A percentile compares a stretch with the other conserved stretches of the same genome.
Evolutionary conservation across 192 early-diverging fungal species (phyloP).

Genomic region (Gonapodya sp.): DNA sequence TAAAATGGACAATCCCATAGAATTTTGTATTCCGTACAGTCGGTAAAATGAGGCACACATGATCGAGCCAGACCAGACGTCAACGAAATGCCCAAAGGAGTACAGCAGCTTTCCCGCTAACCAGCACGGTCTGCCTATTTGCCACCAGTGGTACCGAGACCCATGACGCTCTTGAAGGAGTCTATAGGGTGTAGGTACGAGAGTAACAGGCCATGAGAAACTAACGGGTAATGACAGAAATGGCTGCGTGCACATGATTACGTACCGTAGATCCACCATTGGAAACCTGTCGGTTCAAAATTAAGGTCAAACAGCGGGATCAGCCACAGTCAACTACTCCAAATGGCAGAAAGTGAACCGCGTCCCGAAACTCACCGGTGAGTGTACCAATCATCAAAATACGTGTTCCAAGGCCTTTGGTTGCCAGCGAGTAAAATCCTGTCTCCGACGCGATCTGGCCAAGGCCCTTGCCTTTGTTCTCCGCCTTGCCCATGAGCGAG

Average conservation of each 20-base stretch:
- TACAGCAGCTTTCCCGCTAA: not conserved
- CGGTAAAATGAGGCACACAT: not conserved
- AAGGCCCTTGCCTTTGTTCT: slow-evolving; percentile 43
- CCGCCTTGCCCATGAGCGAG: slow-evolving; percentile 31
- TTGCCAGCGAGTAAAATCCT: slow-evolving; percentile 34
- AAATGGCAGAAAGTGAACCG: slow-evolving; percentile 5
- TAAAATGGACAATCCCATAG: not conserved
- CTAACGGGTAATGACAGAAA: no score
- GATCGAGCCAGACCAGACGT: no score
- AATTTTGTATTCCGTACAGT: no score
- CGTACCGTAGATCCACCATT: slow-evolving; percentile 77
- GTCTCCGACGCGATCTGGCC: slow-evolving; percentile 33
- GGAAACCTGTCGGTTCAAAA: slow-evolving; percentile 48
- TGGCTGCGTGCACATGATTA: no score
- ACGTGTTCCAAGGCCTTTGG: slow-evolving; percentile 75
- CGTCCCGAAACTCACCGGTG: slow-evolving; percentile 43
- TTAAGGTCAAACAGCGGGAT: no score
- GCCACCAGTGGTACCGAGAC: slow-evolving; percentile 58
- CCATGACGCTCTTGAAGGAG: slow-evolving; percentile 63
- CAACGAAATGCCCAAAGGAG: not conserved
- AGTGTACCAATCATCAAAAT: slow-evolving; percentile 89
- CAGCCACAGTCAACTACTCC: slow-evolving; percentile 12
- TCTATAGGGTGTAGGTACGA: slow-evolving; percentile 23
- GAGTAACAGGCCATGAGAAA: not conserved
- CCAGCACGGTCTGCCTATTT: no score